Conservation (phyloP, 805 yeast genomes). For the Sungouiella thailandica region DNA sequence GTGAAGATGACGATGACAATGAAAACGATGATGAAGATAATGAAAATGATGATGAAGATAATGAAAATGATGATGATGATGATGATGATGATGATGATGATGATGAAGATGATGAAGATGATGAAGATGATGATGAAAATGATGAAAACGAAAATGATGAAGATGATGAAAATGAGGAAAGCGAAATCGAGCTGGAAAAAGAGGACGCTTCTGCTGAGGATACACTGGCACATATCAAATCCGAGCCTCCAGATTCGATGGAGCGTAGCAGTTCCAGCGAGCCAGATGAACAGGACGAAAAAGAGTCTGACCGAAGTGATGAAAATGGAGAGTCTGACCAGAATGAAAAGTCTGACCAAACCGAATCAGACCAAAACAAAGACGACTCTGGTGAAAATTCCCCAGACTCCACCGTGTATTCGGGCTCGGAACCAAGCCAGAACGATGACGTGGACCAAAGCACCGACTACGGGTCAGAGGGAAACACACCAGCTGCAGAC, state of each 20-base stretch:
- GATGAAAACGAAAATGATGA: not conserved
- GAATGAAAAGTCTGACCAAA: too few relatives aligned
- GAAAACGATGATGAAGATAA: not conserved
- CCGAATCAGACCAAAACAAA: too few relatives aligned
- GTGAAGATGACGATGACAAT: not conserved
- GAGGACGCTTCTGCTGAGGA: too few relatives aligned
- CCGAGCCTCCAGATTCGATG: too few relatives aligned
- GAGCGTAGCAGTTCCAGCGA: too few relatives aligned
- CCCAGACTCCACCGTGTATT: not conserved
- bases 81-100: constrained; percentile 1
- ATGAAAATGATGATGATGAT: constrained; percentile 1
- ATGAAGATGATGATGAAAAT: not conserved
- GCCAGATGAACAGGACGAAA: too few relatives aligned
- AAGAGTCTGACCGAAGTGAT: too few relatives aligned
- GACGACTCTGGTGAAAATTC: too few relatives aligned
- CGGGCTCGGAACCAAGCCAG: constrained; percentile 1
- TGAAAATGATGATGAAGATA: not conserved
- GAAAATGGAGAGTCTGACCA: too few relatives aligned
- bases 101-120: not conserved
- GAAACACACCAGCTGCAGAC: not conserved
- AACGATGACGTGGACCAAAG: not conserved
- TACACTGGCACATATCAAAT: too few relatives aligned
- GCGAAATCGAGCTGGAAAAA: not conserved
- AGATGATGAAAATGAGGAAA: not conserved
- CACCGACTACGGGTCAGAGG: constrained; percentile 2